Conservation (phyloP, 2,329 filamentous ascomycete species). For the Cladosporium colombiae region DNA sequence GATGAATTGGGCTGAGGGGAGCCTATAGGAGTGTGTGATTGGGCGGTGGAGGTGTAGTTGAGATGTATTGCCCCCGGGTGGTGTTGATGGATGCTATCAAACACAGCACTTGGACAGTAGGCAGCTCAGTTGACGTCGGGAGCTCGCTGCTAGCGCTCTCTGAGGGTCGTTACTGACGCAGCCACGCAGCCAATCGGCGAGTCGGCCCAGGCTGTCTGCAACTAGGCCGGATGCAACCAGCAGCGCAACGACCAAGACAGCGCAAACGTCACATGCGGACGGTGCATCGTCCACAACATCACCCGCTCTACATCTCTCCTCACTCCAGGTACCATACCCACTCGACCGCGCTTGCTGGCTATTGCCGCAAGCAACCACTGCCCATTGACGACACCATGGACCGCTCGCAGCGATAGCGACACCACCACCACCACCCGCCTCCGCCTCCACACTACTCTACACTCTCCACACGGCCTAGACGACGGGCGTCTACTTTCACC, state of each 20-base stretch:
- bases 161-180: background rate
- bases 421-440: background rate
- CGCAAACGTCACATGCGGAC: background rate
- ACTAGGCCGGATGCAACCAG: background rate
- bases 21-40: background rate
- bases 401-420: slow-evolving; percentile 11
- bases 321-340: background rate
- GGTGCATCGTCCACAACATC: background rate
- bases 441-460: slow-evolving; percentile 4
- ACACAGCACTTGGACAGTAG: background rate
- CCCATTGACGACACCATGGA: slow-evolving; percentile 16
- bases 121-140: slow-evolving; percentile 9
- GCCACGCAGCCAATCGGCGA: background rate
- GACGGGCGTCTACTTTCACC: background rate
- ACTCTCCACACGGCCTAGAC: slow-evolving; percentile 5
- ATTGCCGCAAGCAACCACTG: background rate
- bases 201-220: slow-evolving; percentile 1
- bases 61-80: background rate
- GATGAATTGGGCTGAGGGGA: background rate
- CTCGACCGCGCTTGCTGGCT: slow-evolving; percentile 4
- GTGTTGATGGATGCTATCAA: background rate
- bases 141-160: slow-evolving; percentile 1
- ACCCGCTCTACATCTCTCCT: background rate
- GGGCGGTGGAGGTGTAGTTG: background rate
- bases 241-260: background rate